A percentile compares a stretch with the other conserved stretches of the same genome.
phyloP scores from a whole-genome alignment of 345 rosid genomes.

The Acer negundo region DNA sequence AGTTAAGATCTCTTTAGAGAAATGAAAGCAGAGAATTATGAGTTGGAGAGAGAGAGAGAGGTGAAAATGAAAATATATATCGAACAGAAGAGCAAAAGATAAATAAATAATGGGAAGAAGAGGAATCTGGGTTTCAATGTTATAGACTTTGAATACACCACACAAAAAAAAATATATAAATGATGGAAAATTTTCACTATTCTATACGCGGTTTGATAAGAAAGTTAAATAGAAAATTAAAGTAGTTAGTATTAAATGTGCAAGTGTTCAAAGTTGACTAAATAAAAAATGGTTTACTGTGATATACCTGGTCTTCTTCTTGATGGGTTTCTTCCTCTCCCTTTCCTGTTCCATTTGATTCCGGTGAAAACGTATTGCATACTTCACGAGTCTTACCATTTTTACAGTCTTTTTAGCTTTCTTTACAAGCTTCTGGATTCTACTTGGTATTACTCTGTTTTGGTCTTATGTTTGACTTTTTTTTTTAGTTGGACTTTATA shows the following conservation, averaged over 20 bases:
- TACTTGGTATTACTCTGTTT: not conserved
- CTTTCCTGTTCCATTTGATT: slow-evolving; percentile 11
- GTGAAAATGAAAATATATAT: not conserved
- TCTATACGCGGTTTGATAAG: slow-evolving; percentile 37
- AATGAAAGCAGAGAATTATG: not conserved
- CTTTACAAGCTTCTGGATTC: not conserved
- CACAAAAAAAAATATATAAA: not conserved
- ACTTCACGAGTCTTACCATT: not conserved
- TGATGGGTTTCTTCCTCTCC: slow-evolving; percentile 12
- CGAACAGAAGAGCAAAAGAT: not conserved
- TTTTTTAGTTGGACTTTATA: not conserved
- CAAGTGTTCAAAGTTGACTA: not conserved
- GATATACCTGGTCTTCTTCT: slow-evolving; percentile 20
- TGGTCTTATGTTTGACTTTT: not conserved
- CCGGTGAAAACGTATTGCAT: not conserved
- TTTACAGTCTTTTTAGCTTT: not conserved
- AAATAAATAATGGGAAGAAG: not conserved
- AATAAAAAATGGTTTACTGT: not conserved
- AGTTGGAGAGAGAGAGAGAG: not conserved
- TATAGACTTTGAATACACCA: slow-evolving; percentile 35
- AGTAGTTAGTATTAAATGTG: not conserved
- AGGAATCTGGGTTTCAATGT: slow-evolving; percentile 11
- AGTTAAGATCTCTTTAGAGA: not conserved
- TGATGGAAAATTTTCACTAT: slow-evolving; percentile 13
- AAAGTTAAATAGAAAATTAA: not conserved